These are phyloP conservation scores for Arabidopsis thaliana DNA, from an alignment of 345 rosid species.

Conservation along the genomic window TAIR10.1 NC_003074.8:10324501-10325000, in stretches of 20 bases:
- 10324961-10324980: slow-evolving; percentile 28
- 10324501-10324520: too few species aligned
- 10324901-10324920: slow-evolving; percentile 52
- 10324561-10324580: too few species aligned
- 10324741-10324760: background rate
- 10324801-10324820: slow-evolving; percentile 31
- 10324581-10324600: too few species aligned
- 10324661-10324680: slow-evolving; percentile 88
- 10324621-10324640: background rate
- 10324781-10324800: slow-evolving; percentile 40
- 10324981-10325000: slow-evolving; percentile 42
- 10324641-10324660: slow-evolving; percentile 89
- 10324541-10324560: too few species aligned
- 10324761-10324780: background rate
- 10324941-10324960: slow-evolving; percentile 45
- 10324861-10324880: background rate
- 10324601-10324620: too few species aligned
- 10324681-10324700: slow-evolving; percentile 92
- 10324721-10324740: background rate
- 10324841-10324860: background rate
- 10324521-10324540: too few species aligned
- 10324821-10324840: slow-evolving; percentile 23
- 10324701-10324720: slow-evolving; percentile 51
- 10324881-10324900: slow-evolving; percentile 11
- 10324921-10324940: slow-evolving; percentile 50